Evolutionary conservation across 257 asterid genomes (phyloP).

Genomic region (Echium plantagineum): DNA sequence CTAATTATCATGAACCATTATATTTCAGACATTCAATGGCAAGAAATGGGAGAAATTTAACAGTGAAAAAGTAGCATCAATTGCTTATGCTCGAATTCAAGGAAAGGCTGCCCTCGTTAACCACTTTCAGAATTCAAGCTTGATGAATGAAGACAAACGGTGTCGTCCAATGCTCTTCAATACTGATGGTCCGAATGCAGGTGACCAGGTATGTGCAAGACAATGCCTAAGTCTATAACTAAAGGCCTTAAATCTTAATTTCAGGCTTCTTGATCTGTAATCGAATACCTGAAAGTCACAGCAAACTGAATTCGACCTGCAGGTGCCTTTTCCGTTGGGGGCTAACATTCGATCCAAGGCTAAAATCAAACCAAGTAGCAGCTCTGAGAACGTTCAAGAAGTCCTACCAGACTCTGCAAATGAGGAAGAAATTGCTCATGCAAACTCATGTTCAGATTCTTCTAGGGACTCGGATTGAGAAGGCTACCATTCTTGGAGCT

Average conservation of each 20-base stretch:
- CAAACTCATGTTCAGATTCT: slow-evolving; percentile 47
- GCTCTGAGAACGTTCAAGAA: slow-evolving; percentile 58
- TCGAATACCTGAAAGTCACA: not conserved
- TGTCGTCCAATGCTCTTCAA: slow-evolving; percentile 96
- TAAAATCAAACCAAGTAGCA: slow-evolving; percentile 38
- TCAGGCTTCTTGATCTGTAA: not conserved
- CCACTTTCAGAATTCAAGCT: slow-evolving; percentile 97
- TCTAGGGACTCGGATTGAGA: slow-evolving; percentile 65
- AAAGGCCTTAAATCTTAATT: not conserved
- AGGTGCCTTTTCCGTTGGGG: slow-evolving; percentile 99
- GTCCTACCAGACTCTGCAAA: slow-evolving; percentile 21
- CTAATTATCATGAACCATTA: not conserved
- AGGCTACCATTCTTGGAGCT: slow-evolving; percentile 31
- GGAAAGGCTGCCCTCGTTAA: slow-evolving; percentile 95
- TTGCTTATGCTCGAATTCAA: slow-evolving; percentile 97
- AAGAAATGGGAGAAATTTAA: slow-evolving; percentile 99
- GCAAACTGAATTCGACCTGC: slow-evolving; percentile 10
- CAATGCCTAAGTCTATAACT: not conserved
- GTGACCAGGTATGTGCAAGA: slow-evolving; percentile 76
- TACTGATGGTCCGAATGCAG: slow-evolving; percentile 99
- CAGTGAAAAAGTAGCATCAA: slow-evolving; percentile 95
- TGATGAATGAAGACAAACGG: slow-evolving; percentile 98
- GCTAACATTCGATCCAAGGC: slow-evolving; percentile 66
- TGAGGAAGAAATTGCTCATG: slow-evolving; percentile 43
- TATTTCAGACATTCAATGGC: slow-evolving; percentile 67